Conservation (phyloP, 768 basidiomycete species). For the Exidia glandulosa region DNA sequence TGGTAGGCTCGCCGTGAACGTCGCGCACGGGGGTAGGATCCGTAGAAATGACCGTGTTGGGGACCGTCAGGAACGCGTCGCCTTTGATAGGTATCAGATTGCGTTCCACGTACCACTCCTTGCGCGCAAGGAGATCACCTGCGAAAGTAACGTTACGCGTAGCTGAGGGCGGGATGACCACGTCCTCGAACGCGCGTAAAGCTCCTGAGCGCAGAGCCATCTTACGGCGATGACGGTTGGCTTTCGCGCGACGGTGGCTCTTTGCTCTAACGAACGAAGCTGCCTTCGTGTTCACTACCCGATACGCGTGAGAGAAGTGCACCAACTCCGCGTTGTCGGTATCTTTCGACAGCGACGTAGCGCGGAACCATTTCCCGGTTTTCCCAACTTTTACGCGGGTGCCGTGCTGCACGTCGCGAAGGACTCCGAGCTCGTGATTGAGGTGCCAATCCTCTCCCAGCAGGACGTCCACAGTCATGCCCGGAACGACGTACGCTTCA, state of each 20-base stretch:
- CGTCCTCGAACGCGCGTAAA: too few species aligned
- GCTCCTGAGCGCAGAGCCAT: neutral
- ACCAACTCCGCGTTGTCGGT: neutral
- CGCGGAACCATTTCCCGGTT: neutral
- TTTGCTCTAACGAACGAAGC: neutral
- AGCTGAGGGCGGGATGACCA: too few species aligned
- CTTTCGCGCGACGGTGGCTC: neutral
- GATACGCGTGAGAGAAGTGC: neutral
- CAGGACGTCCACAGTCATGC: neutral
- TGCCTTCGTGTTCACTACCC: neutral
- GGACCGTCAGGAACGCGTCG: too few species aligned
- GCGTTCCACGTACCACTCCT: too few species aligned
- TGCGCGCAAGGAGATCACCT: too few species aligned
- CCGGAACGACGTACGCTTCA: neutral
- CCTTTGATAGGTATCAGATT: too few species aligned
- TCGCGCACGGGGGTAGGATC: too few species aligned
- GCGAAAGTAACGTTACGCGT: too few species aligned
- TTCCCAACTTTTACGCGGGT: neutral
- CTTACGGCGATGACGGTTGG: neutral
- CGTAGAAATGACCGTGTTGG: too few species aligned
- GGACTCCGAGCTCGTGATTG: neutral
- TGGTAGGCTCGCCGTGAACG: too few species aligned
- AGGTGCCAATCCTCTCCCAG: neutral
- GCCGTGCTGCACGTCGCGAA: neutral
- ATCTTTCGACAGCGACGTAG: neutral